Evolutionary conservation across 2,329 filamentous ascomycete species (phyloP).

Genomic region (Myriosclerotinia duriaeana): DNA sequence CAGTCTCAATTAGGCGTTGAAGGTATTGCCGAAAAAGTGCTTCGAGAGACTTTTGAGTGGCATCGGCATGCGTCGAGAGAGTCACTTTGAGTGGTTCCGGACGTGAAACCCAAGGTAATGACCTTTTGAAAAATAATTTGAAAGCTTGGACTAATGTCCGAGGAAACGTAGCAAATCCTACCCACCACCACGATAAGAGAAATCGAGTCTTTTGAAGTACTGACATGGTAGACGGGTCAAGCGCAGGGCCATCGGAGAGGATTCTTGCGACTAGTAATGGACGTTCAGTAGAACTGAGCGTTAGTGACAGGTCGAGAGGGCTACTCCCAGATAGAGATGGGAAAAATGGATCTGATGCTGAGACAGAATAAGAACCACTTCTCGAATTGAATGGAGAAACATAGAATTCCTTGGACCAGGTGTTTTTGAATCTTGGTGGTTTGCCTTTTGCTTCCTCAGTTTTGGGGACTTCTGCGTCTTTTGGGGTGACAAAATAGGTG

Average conservation of each 20-base stretch:
- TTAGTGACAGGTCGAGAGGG: conserved; percentile 64
- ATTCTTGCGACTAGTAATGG: conserved; percentile 62
- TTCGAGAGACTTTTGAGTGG: conserved; percentile 51
- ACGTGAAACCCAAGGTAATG: conserved; percentile 63
- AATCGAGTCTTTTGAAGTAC: conserved; percentile 49
- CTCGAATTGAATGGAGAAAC: conserved; percentile 72
- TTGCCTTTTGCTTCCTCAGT: conserved; percentile 26
- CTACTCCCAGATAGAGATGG: conserved; percentile 48
- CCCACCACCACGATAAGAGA: conserved; percentile 62
- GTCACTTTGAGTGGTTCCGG: conserved; percentile 61
- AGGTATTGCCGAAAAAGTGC: conserved; percentile 50
- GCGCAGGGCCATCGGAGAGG: conserved; percentile 51
- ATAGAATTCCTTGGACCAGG: conserved; percentile 71
- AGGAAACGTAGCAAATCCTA: conserved; percentile 64
- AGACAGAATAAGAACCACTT: conserved; percentile 54
- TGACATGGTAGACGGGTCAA: conserved; percentile 52
- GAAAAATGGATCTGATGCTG: conserved; percentile 50
- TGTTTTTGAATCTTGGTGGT: conserved; percentile 46
- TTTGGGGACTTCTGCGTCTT: conserved; percentile 32
- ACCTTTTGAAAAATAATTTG: conserved; percentile 55
- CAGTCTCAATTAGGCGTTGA: conserved; percentile 50
- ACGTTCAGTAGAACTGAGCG: conserved; percentile 57
- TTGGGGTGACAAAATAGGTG: conserved; percentile 60
- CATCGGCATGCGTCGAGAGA: conserved; percentile 53
- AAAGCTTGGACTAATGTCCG: conserved; percentile 62